These are phyloP conservation scores for Triticum turgidum DNA, from an alignment of 176 grass and related monocot species.

Conservation along the genomic window DNA sequence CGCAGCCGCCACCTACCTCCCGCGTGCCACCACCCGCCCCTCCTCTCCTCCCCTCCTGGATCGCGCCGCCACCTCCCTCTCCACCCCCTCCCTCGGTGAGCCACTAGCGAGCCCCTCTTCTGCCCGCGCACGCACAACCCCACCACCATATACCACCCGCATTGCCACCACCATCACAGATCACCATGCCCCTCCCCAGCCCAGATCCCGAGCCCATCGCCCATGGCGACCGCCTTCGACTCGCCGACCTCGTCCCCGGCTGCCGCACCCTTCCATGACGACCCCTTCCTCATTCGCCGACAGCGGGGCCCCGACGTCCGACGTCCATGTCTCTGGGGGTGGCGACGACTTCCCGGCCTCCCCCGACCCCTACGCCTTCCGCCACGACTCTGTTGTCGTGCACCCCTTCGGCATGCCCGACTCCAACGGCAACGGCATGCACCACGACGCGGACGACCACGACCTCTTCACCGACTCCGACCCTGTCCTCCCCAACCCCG, in stretches of 20 bases:
- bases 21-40: too few relatives aligned
- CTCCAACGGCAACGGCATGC: slow-evolving; percentile 44
- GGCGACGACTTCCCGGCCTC: slow-evolving; percentile 51
- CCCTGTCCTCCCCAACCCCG: slow-evolving; percentile 65
- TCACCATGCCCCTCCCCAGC: too few relatives aligned
- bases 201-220: slow-evolving; percentile 29
- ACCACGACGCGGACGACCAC: slow-evolving; percentile 5
- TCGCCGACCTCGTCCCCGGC: slow-evolving; percentile 36
- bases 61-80: too few relatives aligned
- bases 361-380: slow-evolving; percentile 43
- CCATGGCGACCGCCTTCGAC: slow-evolving; percentile 77
- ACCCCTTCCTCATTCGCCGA: slow-evolving; percentile 51
- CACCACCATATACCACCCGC: too few relatives aligned
- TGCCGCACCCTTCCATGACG: slow-evolving; percentile 58
- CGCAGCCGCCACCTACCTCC: too few relatives aligned
- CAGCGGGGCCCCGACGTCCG: not conserved
- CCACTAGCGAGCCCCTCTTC: too few relatives aligned
- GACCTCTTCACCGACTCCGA: slow-evolving; percentile 45
- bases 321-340: slow-evolving; percentile 3
- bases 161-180: too few relatives aligned
- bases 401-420: slow-evolving; percentile 59
- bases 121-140: too few relatives aligned
- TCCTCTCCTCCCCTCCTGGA: too few relatives aligned
- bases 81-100: too few relatives aligned
- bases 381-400: not conserved